phyloP scores from a whole-genome alignment of 768 basidiomycete species.

The Naganishia onofrii region DNA sequence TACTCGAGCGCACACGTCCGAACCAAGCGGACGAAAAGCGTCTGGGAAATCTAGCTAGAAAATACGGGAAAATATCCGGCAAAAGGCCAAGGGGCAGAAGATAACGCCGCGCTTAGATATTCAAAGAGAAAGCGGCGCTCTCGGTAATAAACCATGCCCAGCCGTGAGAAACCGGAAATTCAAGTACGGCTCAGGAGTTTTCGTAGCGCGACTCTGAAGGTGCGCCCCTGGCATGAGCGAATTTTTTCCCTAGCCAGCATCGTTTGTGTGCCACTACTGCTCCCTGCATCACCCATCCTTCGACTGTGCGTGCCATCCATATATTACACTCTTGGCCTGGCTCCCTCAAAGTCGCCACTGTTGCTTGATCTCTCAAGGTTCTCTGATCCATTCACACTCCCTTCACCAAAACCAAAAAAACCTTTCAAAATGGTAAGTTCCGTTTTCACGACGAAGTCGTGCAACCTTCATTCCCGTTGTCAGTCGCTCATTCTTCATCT shows the following conservation, averaged over 20 bases:
- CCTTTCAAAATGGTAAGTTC: conserved; percentile 10
- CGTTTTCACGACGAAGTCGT: not conserved
- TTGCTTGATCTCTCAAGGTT: not conserved
- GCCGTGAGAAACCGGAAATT: conserved; percentile 18
- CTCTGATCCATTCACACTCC: conserved; percentile 18
- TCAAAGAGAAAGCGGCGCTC: not conserved
- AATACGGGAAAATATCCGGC: not conserved
- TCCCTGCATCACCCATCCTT: not conserved
- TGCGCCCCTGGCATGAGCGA: not conserved
- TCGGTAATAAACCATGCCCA: not conserved
- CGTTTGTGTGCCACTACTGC: not conserved
- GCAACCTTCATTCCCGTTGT: not conserved
- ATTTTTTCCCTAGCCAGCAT: conserved; percentile 1
- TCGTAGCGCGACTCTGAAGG: not conserved
- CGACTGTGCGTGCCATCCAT: conserved; percentile 3
- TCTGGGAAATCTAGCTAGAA: no score
- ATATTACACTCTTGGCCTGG: conserved; percentile 1
- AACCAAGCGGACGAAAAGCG: no score
- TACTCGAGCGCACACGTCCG: not conserved
- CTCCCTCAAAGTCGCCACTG: not conserved
- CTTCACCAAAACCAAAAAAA: conserved; percentile 10
- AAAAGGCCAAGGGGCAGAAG: not conserved
- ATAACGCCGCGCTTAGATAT: not conserved
- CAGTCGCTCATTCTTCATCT: not conserved
- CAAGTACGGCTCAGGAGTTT: not conserved